Conservation (phyloP, 306 rosid genomes). For the Canavalia gladiata region DNA sequence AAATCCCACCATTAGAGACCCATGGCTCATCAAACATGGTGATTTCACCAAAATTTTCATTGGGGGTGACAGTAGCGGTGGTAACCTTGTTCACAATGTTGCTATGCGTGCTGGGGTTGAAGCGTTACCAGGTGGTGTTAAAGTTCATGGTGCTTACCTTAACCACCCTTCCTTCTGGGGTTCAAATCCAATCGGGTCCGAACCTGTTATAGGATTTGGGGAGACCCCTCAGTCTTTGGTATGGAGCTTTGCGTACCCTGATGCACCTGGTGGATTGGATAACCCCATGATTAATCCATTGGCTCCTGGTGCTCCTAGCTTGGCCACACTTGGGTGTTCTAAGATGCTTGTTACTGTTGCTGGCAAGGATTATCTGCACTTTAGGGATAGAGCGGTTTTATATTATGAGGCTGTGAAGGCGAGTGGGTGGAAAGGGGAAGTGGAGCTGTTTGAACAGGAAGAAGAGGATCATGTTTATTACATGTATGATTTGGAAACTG, state of each 20-base stretch:
- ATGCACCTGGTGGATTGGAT: constrained; percentile 46
- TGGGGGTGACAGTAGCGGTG: constrained; percentile 68
- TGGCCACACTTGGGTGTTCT: constrained; percentile 46
- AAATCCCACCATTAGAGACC: constrained; percentile 39
- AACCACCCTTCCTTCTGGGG: constrained; percentile 63
- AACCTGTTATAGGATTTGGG: not conserved
- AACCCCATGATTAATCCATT: constrained; percentile 54
- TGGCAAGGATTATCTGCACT: constrained; percentile 35
- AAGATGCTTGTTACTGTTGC: constrained; percentile 50
- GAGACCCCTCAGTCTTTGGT: not conserved
- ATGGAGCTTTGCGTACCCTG: constrained; percentile 51
- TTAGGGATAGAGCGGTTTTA: constrained; percentile 45
- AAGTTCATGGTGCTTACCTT: constrained; percentile 49
- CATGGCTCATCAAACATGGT: constrained; percentile 57
- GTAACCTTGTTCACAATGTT: constrained; percentile 55
- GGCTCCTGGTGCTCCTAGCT: constrained; percentile 44
- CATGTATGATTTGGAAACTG: not conserved
- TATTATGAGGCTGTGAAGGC: constrained; percentile 41
- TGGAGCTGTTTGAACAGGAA: constrained; percentile 36
- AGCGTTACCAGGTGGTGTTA: constrained; percentile 49
- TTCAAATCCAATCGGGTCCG: constrained; percentile 47
- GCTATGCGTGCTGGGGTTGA: constrained; percentile 62
- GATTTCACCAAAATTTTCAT: constrained; percentile 47
- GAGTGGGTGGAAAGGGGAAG: constrained; percentile 54
- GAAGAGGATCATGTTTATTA: constrained; percentile 43